These are phyloP conservation scores for Fusarium solani-melongenae DNA, from an alignment of 2,329 filamentous ascomycete genomes.

Conservation along the genomic window DNA sequence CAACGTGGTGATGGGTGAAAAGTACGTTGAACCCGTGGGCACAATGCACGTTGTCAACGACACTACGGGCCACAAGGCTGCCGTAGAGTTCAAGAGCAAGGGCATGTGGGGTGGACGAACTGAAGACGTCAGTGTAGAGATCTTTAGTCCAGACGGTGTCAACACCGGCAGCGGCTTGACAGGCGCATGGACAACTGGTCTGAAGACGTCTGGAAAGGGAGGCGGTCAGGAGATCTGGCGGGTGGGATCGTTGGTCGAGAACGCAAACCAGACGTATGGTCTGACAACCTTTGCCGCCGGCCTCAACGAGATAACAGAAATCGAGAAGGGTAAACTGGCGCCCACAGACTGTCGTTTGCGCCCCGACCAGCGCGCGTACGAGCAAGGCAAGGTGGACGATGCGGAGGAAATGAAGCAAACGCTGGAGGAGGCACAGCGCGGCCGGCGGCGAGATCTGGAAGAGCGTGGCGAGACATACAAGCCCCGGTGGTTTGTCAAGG, in stretches of 20 bases:
- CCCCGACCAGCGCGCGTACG: constrained; percentile 87
- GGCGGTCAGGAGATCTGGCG: constrained; percentile 80
- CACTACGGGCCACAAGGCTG: constrained; percentile 81
- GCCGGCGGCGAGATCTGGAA: constrained; percentile 79
- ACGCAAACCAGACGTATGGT: constrained; percentile 84
- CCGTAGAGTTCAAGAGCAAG: constrained; percentile 92
- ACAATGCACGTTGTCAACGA: constrained; percentile 90
- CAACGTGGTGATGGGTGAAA: constrained; percentile 97
- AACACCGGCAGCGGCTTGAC: constrained; percentile 74
- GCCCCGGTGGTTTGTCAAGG: constrained; percentile 86
- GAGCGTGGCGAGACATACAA: constrained; percentile 76
- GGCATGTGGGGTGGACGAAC: constrained; percentile 97
- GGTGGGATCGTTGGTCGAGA: constrained; percentile 80
- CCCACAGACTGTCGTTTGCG: constrained; percentile 85
- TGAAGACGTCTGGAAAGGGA: constrained; percentile 72
- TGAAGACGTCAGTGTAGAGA: constrained; percentile 86
- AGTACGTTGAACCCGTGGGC: constrained; percentile 95
- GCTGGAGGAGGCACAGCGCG: constrained; percentile 87
- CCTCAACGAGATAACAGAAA: constrained; percentile 86
- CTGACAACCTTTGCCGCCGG: constrained; percentile 86
- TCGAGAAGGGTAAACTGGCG: constrained; percentile 81
- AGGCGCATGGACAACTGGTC: constrained; percentile 85
- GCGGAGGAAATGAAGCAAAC: constrained; percentile 86
- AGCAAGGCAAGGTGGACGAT: constrained; percentile 82
- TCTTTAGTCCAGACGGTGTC: constrained; percentile 73